Conservation (phyloP, 164 flowering plant species). For the Stephania cephalantha region DNA sequence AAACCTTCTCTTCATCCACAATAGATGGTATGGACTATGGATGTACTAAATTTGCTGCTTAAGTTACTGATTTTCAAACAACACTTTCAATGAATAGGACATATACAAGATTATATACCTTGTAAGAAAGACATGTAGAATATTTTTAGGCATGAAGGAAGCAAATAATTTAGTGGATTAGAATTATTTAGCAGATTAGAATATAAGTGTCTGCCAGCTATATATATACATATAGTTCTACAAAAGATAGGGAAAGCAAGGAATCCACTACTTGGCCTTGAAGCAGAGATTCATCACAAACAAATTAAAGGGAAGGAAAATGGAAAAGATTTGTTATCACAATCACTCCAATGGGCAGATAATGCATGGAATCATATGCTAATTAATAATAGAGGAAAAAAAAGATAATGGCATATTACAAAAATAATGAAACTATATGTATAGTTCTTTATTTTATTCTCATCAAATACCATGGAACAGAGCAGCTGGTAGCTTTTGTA, state of each 20-base stretch:
- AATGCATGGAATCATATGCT: slow-evolving; percentile 12
- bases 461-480: neutral
- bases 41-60: neutral
- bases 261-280: neutral
- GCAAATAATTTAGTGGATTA: neutral
- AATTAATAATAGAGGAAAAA: slow-evolving; percentile 10
- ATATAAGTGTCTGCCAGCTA: neutral
- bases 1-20: neutral
- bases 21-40: neutral
- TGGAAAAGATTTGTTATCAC: neutral
- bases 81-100: neutral
- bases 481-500: neutral
- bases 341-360: slow-evolving; percentile 8
- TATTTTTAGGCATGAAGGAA: neutral
- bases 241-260: neutral
- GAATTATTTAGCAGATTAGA: neutral
- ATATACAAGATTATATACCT: neutral
- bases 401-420: neutral
- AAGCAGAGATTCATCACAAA: neutral
- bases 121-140: neutral
- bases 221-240: neutral
- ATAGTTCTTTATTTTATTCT: slow-evolving; percentile 1
- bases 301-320: neutral
- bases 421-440: neutral
- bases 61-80: neutral